Percentiles rank a stretch among this genome's conserved stretches.
Conservation (phyloP, 495 filamentous ascomycete genomes). For the Neurospora hispaniola region DNA sequence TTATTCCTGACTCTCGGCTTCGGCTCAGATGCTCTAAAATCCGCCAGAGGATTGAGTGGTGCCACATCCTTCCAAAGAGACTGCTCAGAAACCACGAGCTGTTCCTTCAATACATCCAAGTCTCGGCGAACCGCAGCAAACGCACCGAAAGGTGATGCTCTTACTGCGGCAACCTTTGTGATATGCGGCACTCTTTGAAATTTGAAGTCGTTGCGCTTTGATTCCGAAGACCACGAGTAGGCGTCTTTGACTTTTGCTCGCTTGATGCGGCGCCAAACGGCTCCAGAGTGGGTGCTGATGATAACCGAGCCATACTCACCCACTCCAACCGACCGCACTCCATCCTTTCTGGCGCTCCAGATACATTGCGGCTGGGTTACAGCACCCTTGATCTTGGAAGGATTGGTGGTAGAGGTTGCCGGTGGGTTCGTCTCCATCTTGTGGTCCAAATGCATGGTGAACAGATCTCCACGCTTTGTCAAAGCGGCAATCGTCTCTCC, state of each 20-base stretch:
- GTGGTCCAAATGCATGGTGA: slow-evolving; percentile 62
- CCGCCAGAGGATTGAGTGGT: slow-evolving; percentile 52
- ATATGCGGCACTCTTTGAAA: slow-evolving; percentile 82
- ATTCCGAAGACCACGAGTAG: slow-evolving; percentile 37
- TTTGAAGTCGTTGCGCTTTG: slow-evolving; percentile 76
- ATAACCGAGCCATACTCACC: slow-evolving; percentile 93
- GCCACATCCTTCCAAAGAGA: slow-evolving; percentile 66
- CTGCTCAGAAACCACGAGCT: slow-evolving; percentile 52
- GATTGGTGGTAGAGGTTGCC: slow-evolving; percentile 74
- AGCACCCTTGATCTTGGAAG: slow-evolving; percentile 69
- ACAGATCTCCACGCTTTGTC: slow-evolving; percentile 74
- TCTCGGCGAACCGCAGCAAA: slow-evolving; percentile 84
- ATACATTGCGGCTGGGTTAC: slow-evolving; percentile 64
- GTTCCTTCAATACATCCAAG: slow-evolving; percentile 67
- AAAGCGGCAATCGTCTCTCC: slow-evolving; percentile 86
- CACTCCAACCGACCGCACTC: slow-evolving; percentile 74
- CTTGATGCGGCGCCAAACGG: slow-evolving; percentile 80
- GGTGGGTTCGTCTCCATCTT: slow-evolving; percentile 48
- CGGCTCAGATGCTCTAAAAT: slow-evolving; percentile 29
- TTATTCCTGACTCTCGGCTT: slow-evolving; percentile 13
- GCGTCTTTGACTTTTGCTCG: slow-evolving; percentile 70
- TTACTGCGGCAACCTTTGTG: slow-evolving; percentile 69
- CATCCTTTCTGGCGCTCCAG: slow-evolving; percentile 80
- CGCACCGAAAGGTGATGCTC: slow-evolving; percentile 78
- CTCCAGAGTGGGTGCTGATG: slow-evolving; percentile 81